These are phyloP conservation scores for Pestalotiopsis sp. DNA, from an alignment of 2,329 filamentous ascomycete genomes.

Conservation along the genomic window DNA sequence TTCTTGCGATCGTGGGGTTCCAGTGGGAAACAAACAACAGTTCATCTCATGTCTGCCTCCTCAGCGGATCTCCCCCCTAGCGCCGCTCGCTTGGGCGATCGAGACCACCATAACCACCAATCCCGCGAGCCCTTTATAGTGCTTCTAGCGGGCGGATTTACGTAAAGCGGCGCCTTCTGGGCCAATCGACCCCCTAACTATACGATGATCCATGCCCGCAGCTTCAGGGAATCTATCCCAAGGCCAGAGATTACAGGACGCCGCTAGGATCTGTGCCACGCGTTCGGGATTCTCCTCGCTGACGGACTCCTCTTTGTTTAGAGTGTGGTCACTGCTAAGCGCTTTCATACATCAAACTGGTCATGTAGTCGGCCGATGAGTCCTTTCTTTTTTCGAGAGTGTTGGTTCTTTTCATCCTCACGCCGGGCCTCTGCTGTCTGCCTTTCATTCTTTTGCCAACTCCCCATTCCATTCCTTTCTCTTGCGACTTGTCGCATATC, in stretches of 20 bases:
- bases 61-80: not conserved
- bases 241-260: constrained; percentile 6
- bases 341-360: not conserved
- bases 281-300: not conserved
- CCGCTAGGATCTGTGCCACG: not conserved
- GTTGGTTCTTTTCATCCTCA: not conserved
- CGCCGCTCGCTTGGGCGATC: not conserved
- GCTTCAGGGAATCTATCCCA: not conserved
- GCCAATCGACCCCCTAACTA: not conserved
- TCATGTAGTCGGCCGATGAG: not conserved
- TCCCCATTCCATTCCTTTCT: constrained; percentile 2
- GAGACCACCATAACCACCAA: not conserved
- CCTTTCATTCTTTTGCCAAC: not conserved
- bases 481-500: constrained; percentile 8
- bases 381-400: not conserved
- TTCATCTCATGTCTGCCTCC: not conserved
- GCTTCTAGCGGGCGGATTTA: not conserved
- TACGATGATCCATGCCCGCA: not conserved
- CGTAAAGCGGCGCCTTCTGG: not conserved
- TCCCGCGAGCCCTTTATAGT: not conserved
- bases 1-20: not conserved
- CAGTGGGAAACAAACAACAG: not conserved
- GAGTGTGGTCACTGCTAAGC: not conserved
- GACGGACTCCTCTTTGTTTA: not conserved
- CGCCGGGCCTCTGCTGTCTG: not conserved